Percentiles rank a stretch among this genome's conserved stretches.
Evolutionary conservation across 2,329 filamentous ascomycete species (phyloP).

Genomic region (Botrytis fabae): DNA sequence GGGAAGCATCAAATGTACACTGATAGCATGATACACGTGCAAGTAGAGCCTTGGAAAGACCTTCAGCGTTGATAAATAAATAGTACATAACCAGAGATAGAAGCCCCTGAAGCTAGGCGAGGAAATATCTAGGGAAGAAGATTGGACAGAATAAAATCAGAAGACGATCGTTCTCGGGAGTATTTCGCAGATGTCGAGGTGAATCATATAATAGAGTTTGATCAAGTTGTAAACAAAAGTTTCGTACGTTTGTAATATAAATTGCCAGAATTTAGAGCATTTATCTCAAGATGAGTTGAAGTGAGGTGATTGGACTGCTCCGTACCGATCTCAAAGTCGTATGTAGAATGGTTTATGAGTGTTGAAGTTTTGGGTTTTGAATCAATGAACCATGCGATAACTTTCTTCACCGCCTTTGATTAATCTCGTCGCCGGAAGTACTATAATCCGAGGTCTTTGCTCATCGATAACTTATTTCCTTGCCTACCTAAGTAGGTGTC

Average conservation of each 20-base stretch:
- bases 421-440: background rate
- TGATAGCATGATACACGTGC: background rate
- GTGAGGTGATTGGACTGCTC: background rate
- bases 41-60: background rate
- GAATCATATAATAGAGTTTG: background rate
- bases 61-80: background rate
- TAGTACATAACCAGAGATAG: background rate
- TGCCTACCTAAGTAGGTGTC: background rate
- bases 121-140: background rate
- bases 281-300: background rate
- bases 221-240: background rate
- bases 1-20: background rate
- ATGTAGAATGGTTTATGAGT: background rate
- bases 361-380: background rate
- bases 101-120: background rate
- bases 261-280: accelerated
- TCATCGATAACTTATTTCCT: background rate
- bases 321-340: background rate
- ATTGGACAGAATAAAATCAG: background rate
- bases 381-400: background rate
- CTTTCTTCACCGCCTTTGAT: background rate
- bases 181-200: background rate
- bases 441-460: background rate
- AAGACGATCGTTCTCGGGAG: background rate
- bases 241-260: background rate